phyloP scores from a whole-genome alignment of 2,329 filamentous ascomycete genomes.

The Aspergillus sclerotialis region DNA sequence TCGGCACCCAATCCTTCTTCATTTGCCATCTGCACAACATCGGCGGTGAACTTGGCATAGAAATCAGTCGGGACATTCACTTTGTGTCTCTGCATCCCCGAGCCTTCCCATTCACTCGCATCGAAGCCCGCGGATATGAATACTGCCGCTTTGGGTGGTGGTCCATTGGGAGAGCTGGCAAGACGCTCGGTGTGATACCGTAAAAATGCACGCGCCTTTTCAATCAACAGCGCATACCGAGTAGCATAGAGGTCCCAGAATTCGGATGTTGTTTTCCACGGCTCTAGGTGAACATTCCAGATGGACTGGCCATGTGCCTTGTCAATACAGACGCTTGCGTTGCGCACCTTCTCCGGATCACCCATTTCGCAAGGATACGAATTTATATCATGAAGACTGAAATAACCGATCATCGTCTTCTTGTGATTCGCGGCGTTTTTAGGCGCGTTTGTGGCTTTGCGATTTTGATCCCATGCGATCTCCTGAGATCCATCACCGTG shows the following conservation, averaged over 20 bases:
- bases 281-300: slow-evolving; percentile 91
- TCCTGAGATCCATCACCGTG: slow-evolving; percentile 94
- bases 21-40: slow-evolving; percentile 73
- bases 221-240: slow-evolving; percentile 68
- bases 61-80: slow-evolving; percentile 97
- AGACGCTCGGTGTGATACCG: slow-evolving; percentile 63
- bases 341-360: slow-evolving; percentile 88
- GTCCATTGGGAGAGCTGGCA: slow-evolving; percentile 48
- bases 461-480: slow-evolving; percentile 87
- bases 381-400: slow-evolving; percentile 96
- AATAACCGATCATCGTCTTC: slow-evolving; percentile 87
- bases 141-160: slow-evolving; percentile 71
- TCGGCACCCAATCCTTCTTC: slow-evolving; percentile 72
- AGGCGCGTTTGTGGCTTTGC: slow-evolving; percentile 53
- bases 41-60: slow-evolving; percentile 82
- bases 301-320: slow-evolving; percentile 89
- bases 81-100: slow-evolving; percentile 89
- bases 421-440: slow-evolving; percentile 71
- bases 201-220: slow-evolving; percentile 76
- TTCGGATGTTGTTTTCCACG: slow-evolving; percentile 73
- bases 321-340: slow-evolving; percentile 89
- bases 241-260: slow-evolving; percentile 86
- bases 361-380: slow-evolving; percentile 94
- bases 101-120: slow-evolving; percentile 87
- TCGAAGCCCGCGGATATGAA: slow-evolving; percentile 97